Evolutionary conservation across 1,284 basidiomycete genomes (phyloP), one percentile per base, ranked within the genome.

Genomic region (Paramarasmius palmivorus): DNA sequence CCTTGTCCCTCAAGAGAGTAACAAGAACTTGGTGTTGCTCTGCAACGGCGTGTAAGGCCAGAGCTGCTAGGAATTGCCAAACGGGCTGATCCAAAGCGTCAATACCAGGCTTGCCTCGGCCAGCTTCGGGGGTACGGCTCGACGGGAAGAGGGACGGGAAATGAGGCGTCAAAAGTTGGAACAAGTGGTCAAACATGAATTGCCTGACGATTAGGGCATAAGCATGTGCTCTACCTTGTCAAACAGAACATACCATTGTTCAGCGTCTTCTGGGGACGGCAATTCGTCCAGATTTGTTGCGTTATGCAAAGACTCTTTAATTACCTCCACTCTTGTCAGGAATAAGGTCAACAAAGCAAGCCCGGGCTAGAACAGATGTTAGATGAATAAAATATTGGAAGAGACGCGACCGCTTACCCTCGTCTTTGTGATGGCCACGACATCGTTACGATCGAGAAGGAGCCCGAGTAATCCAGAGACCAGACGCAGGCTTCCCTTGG

Each of bases 291-390:
- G 55, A 36, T 88, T 84, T 0, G 75, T 68, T 14, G 72, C 73
- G 39, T 74, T 76, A 5, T 73, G 71, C 57, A 86, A 77, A 15
- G 75, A 81, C 63, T 95, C 90, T 65, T 93, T 92, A 61, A 99
- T 85, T 23, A 92, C 83, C 69, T 96, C 94, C 10, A 95, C 95
- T 40, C 94, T 86, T 57, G 92, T 95, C 54, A 99, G 76, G 68
- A 99, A 90, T 48, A 97, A 80, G 0, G 95, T 99, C 57, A 98
- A 78, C 50, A 99, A 81, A 7, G 95, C 93, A 25, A 98, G 78
- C 32, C 96, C 97, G 50, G 97, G 94, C 87, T 97, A 63, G 6
- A 34, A 55, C 52, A 19, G 17, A 48, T 41, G 20, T 47, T 36
- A 38, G 15, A 10, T 17, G 7, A 45, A 14, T 15, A 45, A 36